phyloP scores from a whole-genome alignment of 2,329 filamentous ascomycete genomes.

The Pseudogymnoascus sp. region DNA sequence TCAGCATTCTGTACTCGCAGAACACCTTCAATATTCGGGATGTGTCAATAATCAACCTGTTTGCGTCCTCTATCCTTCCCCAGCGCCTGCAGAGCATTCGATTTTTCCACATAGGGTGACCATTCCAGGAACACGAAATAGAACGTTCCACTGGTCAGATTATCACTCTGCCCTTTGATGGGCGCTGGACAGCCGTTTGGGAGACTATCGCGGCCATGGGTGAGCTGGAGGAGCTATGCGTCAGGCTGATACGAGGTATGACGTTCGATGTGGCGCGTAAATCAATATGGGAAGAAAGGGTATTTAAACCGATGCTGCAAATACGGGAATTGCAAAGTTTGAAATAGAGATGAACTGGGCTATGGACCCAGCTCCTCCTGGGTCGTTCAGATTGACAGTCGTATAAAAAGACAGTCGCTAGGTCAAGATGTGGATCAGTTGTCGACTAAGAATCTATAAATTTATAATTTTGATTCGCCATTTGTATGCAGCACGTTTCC shows the following conservation, averaged over 20 bases:
- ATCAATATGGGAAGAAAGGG: too few relatives aligned
- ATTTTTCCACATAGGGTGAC: not conserved
- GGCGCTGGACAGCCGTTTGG: not conserved
- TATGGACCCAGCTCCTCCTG: too few relatives aligned
- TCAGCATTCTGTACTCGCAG: not conserved
- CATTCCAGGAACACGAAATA: not conserved
- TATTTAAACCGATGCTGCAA: too few relatives aligned
- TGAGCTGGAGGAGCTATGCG: not conserved
- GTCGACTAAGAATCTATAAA: too few relatives aligned
- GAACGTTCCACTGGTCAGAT: not conserved
- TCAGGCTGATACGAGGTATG: too few relatives aligned
- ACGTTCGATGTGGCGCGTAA: slow-evolving; percentile 16
- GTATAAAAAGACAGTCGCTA: too few relatives aligned
- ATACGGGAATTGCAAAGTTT: too few relatives aligned
- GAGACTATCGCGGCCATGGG: not conserved
- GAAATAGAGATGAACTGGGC: too few relatives aligned
- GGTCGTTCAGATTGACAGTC: too few relatives aligned
- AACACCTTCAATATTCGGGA: not conserved
- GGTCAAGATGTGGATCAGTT: too few relatives aligned
- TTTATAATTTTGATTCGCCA: too few relatives aligned
- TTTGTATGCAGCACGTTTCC: too few relatives aligned
- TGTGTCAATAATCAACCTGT: not conserved
- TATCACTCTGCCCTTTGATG: not conserved
- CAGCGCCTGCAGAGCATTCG: not conserved
- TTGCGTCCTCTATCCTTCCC: not conserved